Conservation (phyloP, 1,284 basidiomycete species). For the Austroboletus niveus region DNA sequence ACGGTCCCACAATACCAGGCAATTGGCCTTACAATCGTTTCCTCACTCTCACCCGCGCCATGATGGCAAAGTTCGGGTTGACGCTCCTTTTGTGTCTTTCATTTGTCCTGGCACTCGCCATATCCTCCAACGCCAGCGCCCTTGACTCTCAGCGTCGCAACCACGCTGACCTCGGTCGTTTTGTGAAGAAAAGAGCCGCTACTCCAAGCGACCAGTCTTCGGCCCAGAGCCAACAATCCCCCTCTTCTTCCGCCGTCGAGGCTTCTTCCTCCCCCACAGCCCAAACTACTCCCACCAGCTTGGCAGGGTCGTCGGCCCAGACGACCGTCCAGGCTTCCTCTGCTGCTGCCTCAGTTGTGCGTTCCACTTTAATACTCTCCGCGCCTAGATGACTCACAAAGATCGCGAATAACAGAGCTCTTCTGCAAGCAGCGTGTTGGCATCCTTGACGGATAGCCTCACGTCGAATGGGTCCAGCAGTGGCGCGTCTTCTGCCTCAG, state of each 20-base stretch:
- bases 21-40: conserved; percentile 9
- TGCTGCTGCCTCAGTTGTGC: conserved; percentile 23
- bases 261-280: conserved; percentile 6
- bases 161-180: conserved; percentile 59
- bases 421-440: conserved; percentile 9
- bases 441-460: conserved; percentile 10
- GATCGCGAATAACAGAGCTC: conserved; percentile 12
- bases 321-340: conserved; percentile 10
- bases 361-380: not conserved
- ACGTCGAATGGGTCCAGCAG: conserved; percentile 16
- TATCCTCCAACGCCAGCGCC: conserved; percentile 45
- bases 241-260: conserved; percentile 3
- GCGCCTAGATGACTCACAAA: conserved; percentile 6
- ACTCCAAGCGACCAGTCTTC: conserved; percentile 9
- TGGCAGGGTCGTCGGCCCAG: conserved; percentile 10
- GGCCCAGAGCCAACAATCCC: not conserved
- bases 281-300: conserved; percentile 5
- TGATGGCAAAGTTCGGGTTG: conserved; percentile 44
- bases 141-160: conserved; percentile 45
- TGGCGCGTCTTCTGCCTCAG: conserved; percentile 12
- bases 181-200: conserved; percentile 60
- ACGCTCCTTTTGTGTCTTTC: conserved; percentile 59
- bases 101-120: conserved; percentile 49
- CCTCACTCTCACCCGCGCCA: conserved; percentile 1
- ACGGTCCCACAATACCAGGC: too few species aligned